phyloP scores from a whole-genome alignment of 345 rosid species.

The Mercurialis annua region DNA sequence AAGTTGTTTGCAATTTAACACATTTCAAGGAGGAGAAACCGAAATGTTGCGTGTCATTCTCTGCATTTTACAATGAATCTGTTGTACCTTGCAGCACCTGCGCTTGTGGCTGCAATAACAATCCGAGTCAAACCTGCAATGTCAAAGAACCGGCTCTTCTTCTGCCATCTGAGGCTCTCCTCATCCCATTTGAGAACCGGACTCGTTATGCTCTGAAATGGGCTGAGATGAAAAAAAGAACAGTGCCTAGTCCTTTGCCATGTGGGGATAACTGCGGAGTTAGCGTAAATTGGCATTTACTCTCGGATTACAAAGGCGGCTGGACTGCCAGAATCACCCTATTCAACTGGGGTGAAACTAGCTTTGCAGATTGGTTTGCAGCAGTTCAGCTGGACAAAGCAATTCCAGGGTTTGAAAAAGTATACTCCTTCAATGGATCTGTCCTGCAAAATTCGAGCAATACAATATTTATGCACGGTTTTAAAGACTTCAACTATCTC shows the following conservation, averaged over 20 bases:
- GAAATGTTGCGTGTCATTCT: constrained; percentile 57
- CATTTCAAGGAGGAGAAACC: constrained; percentile 24
- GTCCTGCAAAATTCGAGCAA: constrained; percentile 6
- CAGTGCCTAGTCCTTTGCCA: constrained; percentile 22
- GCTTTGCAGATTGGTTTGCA: constrained; percentile 18
- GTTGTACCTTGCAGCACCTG: constrained; percentile 52
- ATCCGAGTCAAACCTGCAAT: constrained; percentile 33
- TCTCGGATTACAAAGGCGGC: constrained; percentile 20
- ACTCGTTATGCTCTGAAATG: constrained; percentile 34
- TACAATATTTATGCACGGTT: constrained; percentile 23
- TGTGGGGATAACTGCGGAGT: constrained; percentile 30
- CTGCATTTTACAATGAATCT: constrained; percentile 50
- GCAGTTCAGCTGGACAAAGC: constrained; percentile 26
- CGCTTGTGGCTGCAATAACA: constrained; percentile 43
- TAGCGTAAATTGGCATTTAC: constrained; percentile 28
- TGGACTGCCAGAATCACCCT: constrained; percentile 27
- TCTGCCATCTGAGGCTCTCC: constrained; percentile 32
- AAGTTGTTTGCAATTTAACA: constrained; percentile 53
- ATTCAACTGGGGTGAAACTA: constrained; percentile 27
- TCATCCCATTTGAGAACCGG: constrained; percentile 48
- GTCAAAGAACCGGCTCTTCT: constrained; percentile 36
- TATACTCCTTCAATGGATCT: constrained; percentile 24
- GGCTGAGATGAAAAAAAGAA: constrained; percentile 9
- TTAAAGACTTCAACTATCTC: constrained; percentile 31
- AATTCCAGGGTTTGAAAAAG: constrained; percentile 18